Base-by-base conservation (phyloP, 179 eudicot genomes). In the Spinacia oleracea region DNA sequence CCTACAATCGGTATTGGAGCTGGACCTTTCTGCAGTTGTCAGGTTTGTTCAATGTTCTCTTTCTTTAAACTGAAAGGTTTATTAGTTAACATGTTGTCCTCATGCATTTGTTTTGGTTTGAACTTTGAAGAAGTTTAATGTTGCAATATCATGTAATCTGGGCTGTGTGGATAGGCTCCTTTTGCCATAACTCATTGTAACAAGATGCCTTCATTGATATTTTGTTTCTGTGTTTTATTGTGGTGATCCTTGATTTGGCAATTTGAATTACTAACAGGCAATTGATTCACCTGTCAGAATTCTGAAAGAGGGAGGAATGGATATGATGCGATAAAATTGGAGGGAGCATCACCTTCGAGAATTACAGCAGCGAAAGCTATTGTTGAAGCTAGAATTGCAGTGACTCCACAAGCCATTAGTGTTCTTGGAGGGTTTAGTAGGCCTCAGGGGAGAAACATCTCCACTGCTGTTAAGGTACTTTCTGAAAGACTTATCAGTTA, bases 351-450 rank as follows among this genome's bases (percentile, higher is more conserved):
- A n/a, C 96, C 94, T 31, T 89, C 99, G 0, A 88, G 97, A 85
- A 89, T 96, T 65, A 82, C 96, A 53, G 98, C 99, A 45, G 98
- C 98, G 23, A 96, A 92, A 86, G 87, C 90, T 63, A 90, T 96
- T 81, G 98, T 96, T 68, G 97, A 93, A 78, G 95, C 98, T 27
- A 98, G 99, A 51, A 96, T 96, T 81, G 99, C 97, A 31, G 99
- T 96, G 58, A 96, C 93, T 74, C 99, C 99, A 73, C 98, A 96
- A 73, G 98, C 99, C 35, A 93, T 93, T 60, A 96, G 98, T 79
- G 98, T 93, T 82, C 98, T 93, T 78, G 99, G 98, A 59, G 99
- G 99, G 69, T 96, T 96, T n/a, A n/a, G n/a, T 84, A 87, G 98
- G 86, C 98, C 99, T 32, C 99, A 96, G 81, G 99, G 99, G 55